Evolutionary conservation across 202 grass and related monocot genomes (phyloP).

Genomic region (Elaeis oleifera): DNA sequence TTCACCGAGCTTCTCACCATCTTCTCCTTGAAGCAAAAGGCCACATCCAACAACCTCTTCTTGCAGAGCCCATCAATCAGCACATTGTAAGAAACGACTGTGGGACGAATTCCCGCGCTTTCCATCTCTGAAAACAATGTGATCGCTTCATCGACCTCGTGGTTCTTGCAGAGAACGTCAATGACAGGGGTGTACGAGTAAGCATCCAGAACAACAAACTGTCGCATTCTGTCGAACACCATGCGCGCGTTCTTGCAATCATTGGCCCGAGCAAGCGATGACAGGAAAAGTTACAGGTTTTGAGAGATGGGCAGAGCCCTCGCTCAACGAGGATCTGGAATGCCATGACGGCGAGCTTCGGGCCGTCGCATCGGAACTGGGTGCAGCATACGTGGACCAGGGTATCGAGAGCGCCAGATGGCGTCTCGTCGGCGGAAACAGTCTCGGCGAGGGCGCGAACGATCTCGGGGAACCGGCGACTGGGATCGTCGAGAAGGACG

Average conservation of each 20-base stretch:
- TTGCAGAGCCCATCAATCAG: conserved; percentile 71
- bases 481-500: conserved; percentile 37
- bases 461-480: not conserved
- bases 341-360: conserved; percentile 29
- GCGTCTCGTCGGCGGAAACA: conserved; percentile 17
- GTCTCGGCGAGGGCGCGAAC: conserved; percentile 16
- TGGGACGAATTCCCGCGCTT: conserved; percentile 30
- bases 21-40: conserved; percentile 52
- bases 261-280: conserved; percentile 9
- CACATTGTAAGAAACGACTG: conserved; percentile 55
- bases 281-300: conserved; percentile 52
- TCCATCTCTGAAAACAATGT: conserved; percentile 46
- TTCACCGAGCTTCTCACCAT: conserved; percentile 39
- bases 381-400: conserved; percentile 46
- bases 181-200: conserved; percentile 61
- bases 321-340: conserved; percentile 39
- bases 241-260: conserved; percentile 26
- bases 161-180: conserved; percentile 40
- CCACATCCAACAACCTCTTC: conserved; percentile 54
- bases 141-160: conserved; percentile 36
- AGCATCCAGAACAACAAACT: conserved; percentile 33
- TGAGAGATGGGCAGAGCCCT: conserved; percentile 41
- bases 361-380: conserved; percentile 19
- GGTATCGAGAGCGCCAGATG: conserved; percentile 31
- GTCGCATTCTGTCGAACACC: conserved; percentile 61